Percentiles rank a stretch among this genome's conserved stretches.
Evolutionary conservation across 148 eudicot genomes (phyloP).

Genomic region (Fagopyrum homotropicum): DNA sequence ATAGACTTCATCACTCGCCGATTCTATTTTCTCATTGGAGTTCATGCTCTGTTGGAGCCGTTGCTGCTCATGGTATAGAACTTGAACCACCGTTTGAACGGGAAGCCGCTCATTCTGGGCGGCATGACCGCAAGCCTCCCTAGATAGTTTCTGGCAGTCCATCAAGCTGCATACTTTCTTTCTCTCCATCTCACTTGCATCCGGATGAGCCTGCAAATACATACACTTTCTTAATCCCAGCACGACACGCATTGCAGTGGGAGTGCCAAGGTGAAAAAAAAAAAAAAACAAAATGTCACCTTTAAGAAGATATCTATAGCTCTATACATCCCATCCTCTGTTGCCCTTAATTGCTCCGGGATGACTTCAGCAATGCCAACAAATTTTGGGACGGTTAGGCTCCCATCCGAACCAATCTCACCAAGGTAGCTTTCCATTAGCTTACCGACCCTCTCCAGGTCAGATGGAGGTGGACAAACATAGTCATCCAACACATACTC

Average conservation of each 20-base stretch:
- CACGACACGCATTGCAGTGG: too few species aligned
- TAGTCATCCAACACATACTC: conserved; percentile 44
- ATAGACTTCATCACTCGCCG: background rate
- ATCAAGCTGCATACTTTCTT: conserved; percentile 85
- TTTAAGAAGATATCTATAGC: conserved; percentile 86
- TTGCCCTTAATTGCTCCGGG: conserved; percentile 65
- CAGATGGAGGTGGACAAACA: conserved; percentile 31
- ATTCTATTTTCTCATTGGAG: conserved; percentile 1
- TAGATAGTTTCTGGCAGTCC: conserved; percentile 90
- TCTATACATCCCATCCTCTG: conserved; percentile 89
- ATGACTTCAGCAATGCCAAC: conserved; percentile 64
- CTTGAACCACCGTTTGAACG: conserved; percentile 86
- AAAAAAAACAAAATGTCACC: conserved; percentile 26
- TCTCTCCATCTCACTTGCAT: conserved; percentile 64
- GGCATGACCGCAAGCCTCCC: conserved; percentile 93
- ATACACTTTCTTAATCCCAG: too few species aligned
- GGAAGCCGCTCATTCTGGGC: conserved; percentile 97
- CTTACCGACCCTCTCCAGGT: conserved; percentile 64
- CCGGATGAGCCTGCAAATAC: conserved; percentile 65
- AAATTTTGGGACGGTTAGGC: conserved; percentile 58
- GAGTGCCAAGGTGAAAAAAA: too few species aligned
- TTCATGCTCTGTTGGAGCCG: conserved; percentile 64
- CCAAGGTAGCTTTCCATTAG: conserved; percentile 77
- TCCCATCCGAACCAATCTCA: conserved; percentile 78
- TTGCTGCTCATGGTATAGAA: conserved; percentile 88